phyloP scores from a whole-genome alignment of 2,329 filamentous ascomycete genomes.

The Sporothrix phasma region DNA sequence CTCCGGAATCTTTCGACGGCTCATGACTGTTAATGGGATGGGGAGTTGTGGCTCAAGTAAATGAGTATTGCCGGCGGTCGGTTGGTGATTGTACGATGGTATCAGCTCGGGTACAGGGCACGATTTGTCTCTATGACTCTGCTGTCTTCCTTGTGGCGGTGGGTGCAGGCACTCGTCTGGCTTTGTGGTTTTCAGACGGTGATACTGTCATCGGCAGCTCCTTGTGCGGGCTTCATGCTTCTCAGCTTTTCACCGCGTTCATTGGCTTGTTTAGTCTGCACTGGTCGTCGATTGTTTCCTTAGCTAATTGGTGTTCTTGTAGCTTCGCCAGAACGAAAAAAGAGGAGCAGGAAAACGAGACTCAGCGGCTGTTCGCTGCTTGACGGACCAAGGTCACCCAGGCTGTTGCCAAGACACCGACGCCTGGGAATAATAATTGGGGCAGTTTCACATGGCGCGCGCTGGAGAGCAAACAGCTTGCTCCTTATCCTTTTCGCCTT shows the following conservation, averaged over 20 bases:
- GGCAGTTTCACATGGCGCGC: neutral
- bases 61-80: no score
- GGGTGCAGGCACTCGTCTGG: neutral
- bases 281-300: neutral
- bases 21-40: constrained; percentile 29
- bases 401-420: no score
- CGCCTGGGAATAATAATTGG: neutral
- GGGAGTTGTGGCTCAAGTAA: no score
- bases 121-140: no score
- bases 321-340: neutral
- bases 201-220: neutral
- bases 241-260: neutral
- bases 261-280: neutral
- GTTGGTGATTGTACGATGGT: no score
- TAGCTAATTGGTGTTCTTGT: neutral
- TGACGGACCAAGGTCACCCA: neutral
- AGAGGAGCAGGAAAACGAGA: neutral
- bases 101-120: no score
- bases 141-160: neutral
- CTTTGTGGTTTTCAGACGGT: neutral
- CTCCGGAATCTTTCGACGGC: constrained; percentile 50
- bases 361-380: no score
- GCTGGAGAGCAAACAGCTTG: neutral
- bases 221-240: neutral
- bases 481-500: neutral